Percentiles rank a stretch among this genome's conserved stretches.
Evolutionary conservation across 2,329 filamentous ascomycete genomes (phyloP).

Genomic region (Neofusicoccum sp.): DNA sequence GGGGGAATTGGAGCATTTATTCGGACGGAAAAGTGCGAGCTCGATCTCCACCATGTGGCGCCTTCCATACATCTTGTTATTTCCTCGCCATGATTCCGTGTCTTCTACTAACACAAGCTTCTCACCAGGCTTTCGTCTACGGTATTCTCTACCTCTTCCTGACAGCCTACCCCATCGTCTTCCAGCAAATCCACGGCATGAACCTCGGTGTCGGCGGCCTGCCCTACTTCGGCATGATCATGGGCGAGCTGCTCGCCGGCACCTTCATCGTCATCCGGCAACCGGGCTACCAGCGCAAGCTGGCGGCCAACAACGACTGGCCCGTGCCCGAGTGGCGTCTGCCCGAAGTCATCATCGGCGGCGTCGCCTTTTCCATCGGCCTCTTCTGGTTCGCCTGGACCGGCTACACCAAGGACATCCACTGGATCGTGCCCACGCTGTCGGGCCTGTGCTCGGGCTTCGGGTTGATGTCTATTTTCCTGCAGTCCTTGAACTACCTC

Average conservation of each 20-base stretch:
- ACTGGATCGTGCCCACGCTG: slow-evolving; percentile 41
- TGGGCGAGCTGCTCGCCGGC: slow-evolving; percentile 69
- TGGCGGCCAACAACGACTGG: slow-evolving; percentile 48
- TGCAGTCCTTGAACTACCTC: slow-evolving; percentile 58
- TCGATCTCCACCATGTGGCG: no score
- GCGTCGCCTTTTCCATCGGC: slow-evolving; percentile 43
- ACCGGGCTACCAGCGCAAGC: slow-evolving; percentile 58
- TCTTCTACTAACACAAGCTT: not conserved
- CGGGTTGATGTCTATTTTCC: slow-evolving; percentile 58
- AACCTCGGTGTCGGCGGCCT: slow-evolving; percentile 68
- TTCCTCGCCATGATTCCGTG: not conserved
- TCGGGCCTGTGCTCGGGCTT: slow-evolving; percentile 56
- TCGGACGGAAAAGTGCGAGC: not conserved
- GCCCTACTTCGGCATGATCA: slow-evolving; percentile 81
- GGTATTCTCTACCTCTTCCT: slow-evolving; percentile 76
- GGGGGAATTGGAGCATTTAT: not conserved
- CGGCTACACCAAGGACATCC: slow-evolving; percentile 43
- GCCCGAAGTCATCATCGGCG: slow-evolving; percentile 54
- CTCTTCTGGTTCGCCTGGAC: slow-evolving; percentile 45
- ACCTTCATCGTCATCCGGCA: slow-evolving; percentile 61
- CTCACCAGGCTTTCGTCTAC: slow-evolving; percentile 59
- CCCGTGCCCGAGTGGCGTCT: slow-evolving; percentile 59
- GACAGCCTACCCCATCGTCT: slow-evolving; percentile 80
- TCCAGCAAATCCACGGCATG: slow-evolving; percentile 69
- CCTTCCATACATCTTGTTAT: no score